phyloP scores from a whole-genome alignment of 371 early-diverging fungal genomes.

The Mucor plumbeus region DNA sequence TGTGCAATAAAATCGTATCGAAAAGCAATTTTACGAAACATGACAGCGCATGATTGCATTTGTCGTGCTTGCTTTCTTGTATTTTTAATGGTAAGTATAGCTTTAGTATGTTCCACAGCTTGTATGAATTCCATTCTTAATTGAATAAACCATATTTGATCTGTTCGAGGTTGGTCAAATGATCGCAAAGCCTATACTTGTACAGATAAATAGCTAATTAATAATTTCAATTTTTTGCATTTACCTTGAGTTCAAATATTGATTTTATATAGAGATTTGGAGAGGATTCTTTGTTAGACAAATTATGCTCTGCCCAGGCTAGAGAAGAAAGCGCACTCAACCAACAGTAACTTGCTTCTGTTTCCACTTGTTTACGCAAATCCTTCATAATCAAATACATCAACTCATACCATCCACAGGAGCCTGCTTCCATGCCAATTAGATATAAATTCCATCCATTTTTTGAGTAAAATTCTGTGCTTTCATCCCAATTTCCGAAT shows the following conservation, averaged over 20 bases:
- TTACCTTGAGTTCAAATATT: constrained; percentile 35
- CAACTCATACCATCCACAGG: constrained; percentile 38
- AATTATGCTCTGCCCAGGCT: constrained; percentile 34
- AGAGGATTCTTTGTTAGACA: constrained; percentile 8
- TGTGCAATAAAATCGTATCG: constrained; percentile 41
- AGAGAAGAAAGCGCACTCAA: constrained; percentile 31
- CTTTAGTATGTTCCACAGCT: constrained; percentile 16
- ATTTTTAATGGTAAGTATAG: constrained; percentile 8
- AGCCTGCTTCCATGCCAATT: constrained; percentile 44
- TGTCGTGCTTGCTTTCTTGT: constrained; percentile 7
- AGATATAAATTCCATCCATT: constrained; percentile 44
- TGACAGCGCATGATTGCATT: constrained; percentile 19
- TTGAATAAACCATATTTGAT: constrained; percentile 40
- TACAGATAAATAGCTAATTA: too few relatives aligned
- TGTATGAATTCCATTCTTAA: constrained; percentile 45
- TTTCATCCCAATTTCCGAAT: constrained; percentile 39
- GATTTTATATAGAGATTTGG: constrained; percentile 5
- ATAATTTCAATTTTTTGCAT: neutral
- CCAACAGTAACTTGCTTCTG: constrained; percentile 42
- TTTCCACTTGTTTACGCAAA: constrained; percentile 33
- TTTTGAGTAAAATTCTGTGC: constrained; percentile 10
- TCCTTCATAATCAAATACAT: constrained; percentile 34
- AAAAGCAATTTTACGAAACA: constrained; percentile 36
- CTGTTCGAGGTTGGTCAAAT: constrained; percentile 23
- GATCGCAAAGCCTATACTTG: constrained; percentile 34